These are phyloP conservation scores for Monosporozyma unispora DNA, from an alignment of 805 yeast species.

Conservation along the genomic window DNA sequence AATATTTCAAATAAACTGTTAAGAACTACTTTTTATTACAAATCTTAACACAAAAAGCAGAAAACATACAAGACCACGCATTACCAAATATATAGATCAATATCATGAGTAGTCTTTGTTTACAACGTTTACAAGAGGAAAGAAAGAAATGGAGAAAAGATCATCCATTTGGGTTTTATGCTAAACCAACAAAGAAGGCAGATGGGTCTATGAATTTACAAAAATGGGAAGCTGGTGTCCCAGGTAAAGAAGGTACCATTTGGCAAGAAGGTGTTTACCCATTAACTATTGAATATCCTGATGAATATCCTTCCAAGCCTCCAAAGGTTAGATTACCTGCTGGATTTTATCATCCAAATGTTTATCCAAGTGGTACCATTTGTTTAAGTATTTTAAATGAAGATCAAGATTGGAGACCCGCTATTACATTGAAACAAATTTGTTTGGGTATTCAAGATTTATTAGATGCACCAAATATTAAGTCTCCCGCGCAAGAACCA, in stretches of 20 bases:
- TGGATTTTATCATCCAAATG: conserved; percentile 93
- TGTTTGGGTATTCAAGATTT: conserved; percentile 88
- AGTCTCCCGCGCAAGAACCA: conserved; percentile 95
- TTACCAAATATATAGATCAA: neutral
- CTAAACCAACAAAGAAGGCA: conserved; percentile 70
- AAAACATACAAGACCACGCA: conserved; percentile 28
- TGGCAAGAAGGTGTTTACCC: conserved; percentile 94
- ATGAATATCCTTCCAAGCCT: conserved; percentile 93
- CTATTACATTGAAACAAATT: conserved; percentile 82
- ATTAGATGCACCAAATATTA: conserved; percentile 82
- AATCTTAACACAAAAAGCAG: neutral
- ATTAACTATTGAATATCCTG: conserved; percentile 70
- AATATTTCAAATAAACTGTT: neutral
- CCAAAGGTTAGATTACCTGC: conserved; percentile 88
- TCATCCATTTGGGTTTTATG: conserved; percentile 96
- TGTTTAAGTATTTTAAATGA: conserved; percentile 90
- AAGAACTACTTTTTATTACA: neutral
- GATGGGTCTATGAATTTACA: conserved; percentile 83
- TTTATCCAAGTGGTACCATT: conserved; percentile 94
- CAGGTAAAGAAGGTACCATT: conserved; percentile 77
- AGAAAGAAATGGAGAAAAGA: conserved; percentile 97
- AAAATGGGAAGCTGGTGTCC: conserved; percentile 91
- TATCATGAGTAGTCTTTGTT: conserved; percentile 50
- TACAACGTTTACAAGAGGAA: conserved; percentile 85
- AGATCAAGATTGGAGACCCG: conserved; percentile 97